Percentiles rank a stretch among this genome's conserved stretches.
Conservation (phyloP, 768 basidiomycete species). For the Daedaleopsis nitida region DNA sequence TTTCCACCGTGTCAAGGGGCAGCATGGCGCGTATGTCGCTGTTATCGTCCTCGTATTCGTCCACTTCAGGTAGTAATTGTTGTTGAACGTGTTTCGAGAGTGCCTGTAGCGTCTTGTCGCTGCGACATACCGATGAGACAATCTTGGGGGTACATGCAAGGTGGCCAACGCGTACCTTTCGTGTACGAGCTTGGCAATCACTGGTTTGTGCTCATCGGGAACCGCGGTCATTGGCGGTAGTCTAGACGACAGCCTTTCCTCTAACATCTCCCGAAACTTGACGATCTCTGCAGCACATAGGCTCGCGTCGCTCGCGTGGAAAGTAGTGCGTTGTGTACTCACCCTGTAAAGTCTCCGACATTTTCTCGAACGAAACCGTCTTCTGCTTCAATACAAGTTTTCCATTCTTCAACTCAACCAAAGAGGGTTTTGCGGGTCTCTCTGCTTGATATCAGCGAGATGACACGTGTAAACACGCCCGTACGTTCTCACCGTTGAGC, state of each 20-base stretch:
- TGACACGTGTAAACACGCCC: conserved; percentile 5
- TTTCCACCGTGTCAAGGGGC: conserved; percentile 54
- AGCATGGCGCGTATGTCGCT: conserved; percentile 37
- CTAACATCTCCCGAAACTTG: conserved; percentile 72
- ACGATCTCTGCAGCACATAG: conserved; percentile 59
- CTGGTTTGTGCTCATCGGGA: conserved; percentile 68
- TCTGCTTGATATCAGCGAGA: conserved; percentile 27
- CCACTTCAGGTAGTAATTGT: conserved; percentile 63
- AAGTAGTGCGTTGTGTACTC: conserved; percentile 18
- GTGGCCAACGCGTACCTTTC: conserved; percentile 64
- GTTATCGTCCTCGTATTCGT: conserved; percentile 51
- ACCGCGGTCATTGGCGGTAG: conserved; percentile 56
- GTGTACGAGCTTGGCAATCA: conserved; percentile 81
- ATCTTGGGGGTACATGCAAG: not conserved
- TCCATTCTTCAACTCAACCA: conserved; percentile 75
- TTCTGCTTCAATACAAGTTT: conserved; percentile 80
- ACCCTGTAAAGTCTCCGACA: conserved; percentile 85
- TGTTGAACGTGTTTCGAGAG: conserved; percentile 73
- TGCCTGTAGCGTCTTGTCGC: conserved; percentile 68
- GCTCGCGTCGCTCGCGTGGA: not conserved
- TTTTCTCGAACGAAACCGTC: conserved; percentile 69
- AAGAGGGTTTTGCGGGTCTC: conserved; percentile 41
- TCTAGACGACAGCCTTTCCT: conserved; percentile 49
- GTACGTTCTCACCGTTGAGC: conserved; percentile 11
- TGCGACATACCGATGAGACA: conserved; percentile 32